phyloP scores from a whole-genome alignment of 306 rosid genomes.

The Quercus aquifolioides region DNA sequence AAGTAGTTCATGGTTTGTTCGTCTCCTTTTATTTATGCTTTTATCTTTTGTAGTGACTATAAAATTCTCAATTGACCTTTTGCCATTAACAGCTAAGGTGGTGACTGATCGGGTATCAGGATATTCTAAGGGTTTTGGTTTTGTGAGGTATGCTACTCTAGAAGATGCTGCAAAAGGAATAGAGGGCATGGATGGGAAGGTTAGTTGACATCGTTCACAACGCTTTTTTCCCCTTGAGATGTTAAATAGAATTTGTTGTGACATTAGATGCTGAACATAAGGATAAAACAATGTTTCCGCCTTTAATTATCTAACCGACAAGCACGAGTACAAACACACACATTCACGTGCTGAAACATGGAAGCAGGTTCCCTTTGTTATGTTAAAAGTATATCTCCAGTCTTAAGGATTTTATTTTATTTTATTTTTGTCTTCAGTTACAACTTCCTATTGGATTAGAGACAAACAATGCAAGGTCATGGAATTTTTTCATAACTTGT shows the following conservation, averaged over 20 bases:
- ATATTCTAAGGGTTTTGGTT: conserved; percentile 91
- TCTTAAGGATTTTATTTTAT: not conserved
- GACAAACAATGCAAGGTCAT: not conserved
- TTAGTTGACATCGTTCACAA: conserved; percentile 18
- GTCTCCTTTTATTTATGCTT: not conserved
- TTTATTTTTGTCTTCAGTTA: not conserved
- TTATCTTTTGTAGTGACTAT: not conserved
- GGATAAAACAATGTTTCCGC: not conserved
- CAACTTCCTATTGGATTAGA: not conserved
- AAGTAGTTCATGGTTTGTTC: conserved; percentile 67
- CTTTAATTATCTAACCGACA: not conserved
- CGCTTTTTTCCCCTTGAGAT: not conserved
- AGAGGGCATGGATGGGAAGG: conserved; percentile 98
- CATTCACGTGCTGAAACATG: not conserved
- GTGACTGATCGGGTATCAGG: conserved; percentile 90
- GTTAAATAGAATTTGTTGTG: not conserved
- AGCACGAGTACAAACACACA: not conserved
- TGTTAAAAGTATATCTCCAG: not conserved
- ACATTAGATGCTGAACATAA: not conserved
- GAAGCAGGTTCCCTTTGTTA: not conserved
- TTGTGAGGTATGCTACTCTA: conserved; percentile 72
- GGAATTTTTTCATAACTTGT: not conserved
- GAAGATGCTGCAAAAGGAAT: conserved; percentile 88
- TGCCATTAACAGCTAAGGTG: conserved; percentile 67
- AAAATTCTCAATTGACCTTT: not conserved